Percentiles rank a stretch among this genome's conserved stretches.
These are phyloP conservation scores for Thamnidium elegans DNA, from an alignment of 192 early-diverging fungal genomes.

Conservation along the genomic window DNA sequence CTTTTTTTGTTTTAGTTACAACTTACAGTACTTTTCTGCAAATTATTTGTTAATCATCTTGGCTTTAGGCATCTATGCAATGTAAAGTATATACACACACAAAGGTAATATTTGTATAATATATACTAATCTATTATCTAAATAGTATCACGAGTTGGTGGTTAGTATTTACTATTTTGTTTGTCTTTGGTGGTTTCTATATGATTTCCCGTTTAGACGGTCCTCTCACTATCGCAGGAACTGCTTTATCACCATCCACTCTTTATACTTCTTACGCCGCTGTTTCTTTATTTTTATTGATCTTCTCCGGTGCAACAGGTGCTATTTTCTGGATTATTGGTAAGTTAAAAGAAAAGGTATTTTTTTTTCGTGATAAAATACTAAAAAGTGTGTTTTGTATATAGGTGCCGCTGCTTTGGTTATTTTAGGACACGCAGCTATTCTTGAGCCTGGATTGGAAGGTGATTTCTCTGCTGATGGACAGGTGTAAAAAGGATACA, in stretches of 20 bases:
- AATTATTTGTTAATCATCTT: slow-evolving; percentile 60
- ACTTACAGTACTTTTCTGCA: slow-evolving; percentile 56
- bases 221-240: slow-evolving; percentile 39
- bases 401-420: slow-evolving; percentile 54
- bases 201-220: slow-evolving; percentile 44
- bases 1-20: slow-evolving; percentile 46
- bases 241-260: slow-evolving; percentile 35
- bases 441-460: slow-evolving; percentile 55
- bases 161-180: slow-evolving; percentile 49
- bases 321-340: slow-evolving; percentile 61
- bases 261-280: slow-evolving; percentile 44
- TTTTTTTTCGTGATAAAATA: not conserved
- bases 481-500: not conserved
- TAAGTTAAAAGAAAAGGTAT: slow-evolving; percentile 20
- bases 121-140: not conserved
- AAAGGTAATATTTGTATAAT: not conserved
- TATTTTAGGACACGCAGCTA: slow-evolving; percentile 55
- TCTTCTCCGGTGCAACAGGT: slow-evolving; percentile 49
- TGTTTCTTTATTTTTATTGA: slow-evolving; percentile 48
- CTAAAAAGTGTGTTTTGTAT: not conserved
- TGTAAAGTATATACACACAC: slow-evolving; percentile 38
- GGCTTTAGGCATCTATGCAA: slow-evolving; percentile 50
- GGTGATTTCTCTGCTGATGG: slow-evolving; percentile 45
- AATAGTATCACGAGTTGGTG: slow-evolving; percentile 49
- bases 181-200: slow-evolving; percentile 48